Base-by-base conservation (phyloP, 495 filamentous ascomycete genomes). In the Geoglossum glabrum region DNA sequence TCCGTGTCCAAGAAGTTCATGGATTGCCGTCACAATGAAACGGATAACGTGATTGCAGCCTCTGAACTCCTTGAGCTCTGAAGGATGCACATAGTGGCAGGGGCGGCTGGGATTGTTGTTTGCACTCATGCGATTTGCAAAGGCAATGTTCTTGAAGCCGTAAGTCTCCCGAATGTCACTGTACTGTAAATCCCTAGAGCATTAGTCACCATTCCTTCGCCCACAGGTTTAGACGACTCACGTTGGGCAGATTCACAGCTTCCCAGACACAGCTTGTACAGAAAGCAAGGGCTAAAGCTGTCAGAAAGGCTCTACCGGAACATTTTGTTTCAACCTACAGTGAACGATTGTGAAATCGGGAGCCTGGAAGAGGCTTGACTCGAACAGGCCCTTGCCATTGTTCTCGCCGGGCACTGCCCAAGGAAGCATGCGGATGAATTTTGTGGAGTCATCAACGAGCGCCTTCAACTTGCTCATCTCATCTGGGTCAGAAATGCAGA, bases 131-230 rank as follows among this genome's bases (percentile, higher is more conserved):
- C 96, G 85, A 63, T 98, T 97, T 30, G 89, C 90, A 33, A 90
- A 73, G 15, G 81, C 87, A 25, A 98, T 92, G 60, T 98, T 98
- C 73, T 98, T 98, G 79, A 98, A 97, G 19, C 92, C 92, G 46
- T 90, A 75, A 17, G 81, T 84, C 64, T 95, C 90, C 52, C 92
- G 78, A 60, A 96, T 92, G 61, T 95, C 88, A 62, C 96, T 90
- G 31, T 34, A 34, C 31, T 34, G 31, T 34, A 34, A 34, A 11
- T 34, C 31, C 31, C 31, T 5, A 34, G 31, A 34, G 31, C 31
- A 34, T 34, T 5, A 34, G 31, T 34, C 60, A 64, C 1, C 34
- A 19, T 13, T 17, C 34, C n/a, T 34, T 34, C 31, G 5, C 31
- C 31, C 31, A 34, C 11, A 34, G 31, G 11, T 34, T 34, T 34